Conservation (phyloP, 2,329 filamentous ascomycete species). For the Stachybotrys elegans region DNA sequence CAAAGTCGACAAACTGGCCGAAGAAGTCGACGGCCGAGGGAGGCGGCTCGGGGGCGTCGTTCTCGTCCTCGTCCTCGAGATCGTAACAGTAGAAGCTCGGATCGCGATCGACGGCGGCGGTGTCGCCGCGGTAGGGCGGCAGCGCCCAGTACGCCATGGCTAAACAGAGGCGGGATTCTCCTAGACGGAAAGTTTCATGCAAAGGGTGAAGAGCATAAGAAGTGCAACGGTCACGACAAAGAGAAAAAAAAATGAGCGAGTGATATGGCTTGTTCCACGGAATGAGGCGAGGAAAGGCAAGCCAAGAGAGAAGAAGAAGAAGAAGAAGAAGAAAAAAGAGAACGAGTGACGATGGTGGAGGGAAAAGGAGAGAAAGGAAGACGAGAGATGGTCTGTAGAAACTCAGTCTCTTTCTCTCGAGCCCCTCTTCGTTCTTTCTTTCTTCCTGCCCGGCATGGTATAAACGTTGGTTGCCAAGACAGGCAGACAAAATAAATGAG, state of each 20-base stretch:
- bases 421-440: too few relatives aligned
- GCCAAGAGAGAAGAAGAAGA: not conserved
- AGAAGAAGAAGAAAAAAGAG: not conserved
- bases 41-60: conserved; percentile 9
- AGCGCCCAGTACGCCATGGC: conserved; percentile 31
- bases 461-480: too few relatives aligned
- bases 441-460: too few relatives aligned
- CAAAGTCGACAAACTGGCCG: conserved; percentile 32
- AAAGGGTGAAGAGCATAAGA: too few relatives aligned
- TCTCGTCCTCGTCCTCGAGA: conserved; percentile 21
- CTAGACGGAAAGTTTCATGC: too few relatives aligned
- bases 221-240: too few relatives aligned
- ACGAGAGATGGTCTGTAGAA: too few relatives aligned
- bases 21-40: conserved; percentile 28
- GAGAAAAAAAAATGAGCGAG: too few relatives aligned
- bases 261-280: not conserved
- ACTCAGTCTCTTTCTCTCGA: too few relatives aligned
- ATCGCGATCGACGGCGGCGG: conserved; percentile 27
- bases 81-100: conserved; percentile 30
- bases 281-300: not conserved
- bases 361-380: conserved; percentile 8
- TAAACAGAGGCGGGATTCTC: too few relatives aligned
- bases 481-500: too few relatives aligned
- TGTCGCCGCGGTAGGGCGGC: conserved; percentile 27
- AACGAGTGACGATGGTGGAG: not conserved